A percentile compares a stretch with the other conserved stretches of the same genome.
phyloP scores from a whole-genome alignment of 2,329 filamentous ascomycete species.

The Calonectria hawksworthii region DNA sequence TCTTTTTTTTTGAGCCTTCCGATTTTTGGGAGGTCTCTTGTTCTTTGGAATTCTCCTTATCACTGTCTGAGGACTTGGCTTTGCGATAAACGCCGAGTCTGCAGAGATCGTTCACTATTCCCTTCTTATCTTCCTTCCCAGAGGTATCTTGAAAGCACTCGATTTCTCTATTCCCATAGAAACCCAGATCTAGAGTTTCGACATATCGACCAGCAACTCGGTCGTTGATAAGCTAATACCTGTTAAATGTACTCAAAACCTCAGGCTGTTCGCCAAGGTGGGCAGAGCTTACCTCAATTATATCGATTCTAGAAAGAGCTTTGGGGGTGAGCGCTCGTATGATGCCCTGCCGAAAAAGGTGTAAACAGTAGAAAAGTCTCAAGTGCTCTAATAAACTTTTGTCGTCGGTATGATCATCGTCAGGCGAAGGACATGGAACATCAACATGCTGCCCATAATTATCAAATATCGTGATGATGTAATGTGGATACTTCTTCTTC shows the following conservation, averaged over 20 bases:
- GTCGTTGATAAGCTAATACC: background rate
- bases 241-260: background rate
- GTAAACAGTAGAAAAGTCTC: background rate
- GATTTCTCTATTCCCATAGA: background rate
- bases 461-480: background rate
- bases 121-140: background rate
- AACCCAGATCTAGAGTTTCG: background rate
- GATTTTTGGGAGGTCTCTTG: background rate
- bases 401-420: no score
- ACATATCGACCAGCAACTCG: background rate
- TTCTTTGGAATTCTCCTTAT: background rate
- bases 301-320: background rate
- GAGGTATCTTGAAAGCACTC: background rate
- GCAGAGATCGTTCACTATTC: background rate
- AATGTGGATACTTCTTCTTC: background rate
- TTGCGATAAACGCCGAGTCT: background rate
- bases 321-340: background rate
- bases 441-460: background rate
- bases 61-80: background rate
- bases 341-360: background rate
- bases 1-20: no score
- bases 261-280: background rate
- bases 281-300: background rate
- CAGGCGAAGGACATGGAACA: no score
- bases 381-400: background rate